Evolutionary conservation across 208 protist species (phyloP), one percentile per base, ranked within the genome.

Genomic region (Leishmania lainsoni): DNA sequence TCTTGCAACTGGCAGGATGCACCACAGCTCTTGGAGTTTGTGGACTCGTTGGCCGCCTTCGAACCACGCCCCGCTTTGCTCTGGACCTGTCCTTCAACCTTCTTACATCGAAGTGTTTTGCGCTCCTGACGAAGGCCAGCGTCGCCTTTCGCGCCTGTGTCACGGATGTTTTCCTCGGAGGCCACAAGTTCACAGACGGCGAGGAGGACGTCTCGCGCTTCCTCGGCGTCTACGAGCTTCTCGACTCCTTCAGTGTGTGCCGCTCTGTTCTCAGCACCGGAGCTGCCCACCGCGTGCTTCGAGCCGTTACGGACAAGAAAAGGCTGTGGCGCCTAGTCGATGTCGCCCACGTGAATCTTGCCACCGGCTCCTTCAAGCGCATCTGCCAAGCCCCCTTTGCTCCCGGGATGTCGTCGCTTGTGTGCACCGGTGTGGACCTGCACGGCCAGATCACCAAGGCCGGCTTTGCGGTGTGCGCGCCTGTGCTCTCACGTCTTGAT

Each of bases 21-120:
- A 22, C 80, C 80, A 48, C 88, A 88, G 22, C 75, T 90, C 29
- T 39, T 75, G 20, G 69, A 77, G 20, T 89, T 94, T 70, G n/a
- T 90, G 0, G 42, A 32, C 42, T 56, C 81, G 29, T 78, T 90
- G 26, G 20, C 70, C 35, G 54, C 69, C n/a, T 91, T 94, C 80
- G 17, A 35, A 16, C 32, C 69, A 17, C 86, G 91, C 22, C 74
- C 22, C 82, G 80, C 72, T 89, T 94, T 71, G 61, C 71, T 29
- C 79, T 94, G 9, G 80, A 92, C 73, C 70, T 92, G 61, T 91
- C 88, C 2, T 80, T 52, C 52, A 92, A 92, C 73, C 45, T 68
- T 35, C 76, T 92, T 16, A 89, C 80, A 14, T 80, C 71, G 42
- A 72, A 75, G 78, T 83, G 78, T 65, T 89, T 92, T 66, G 54